These are phyloP conservation scores for Rugonectria rugulosa DNA, from an alignment of 2,329 filamentous ascomycete species.

Conservation along the genomic window DNA sequence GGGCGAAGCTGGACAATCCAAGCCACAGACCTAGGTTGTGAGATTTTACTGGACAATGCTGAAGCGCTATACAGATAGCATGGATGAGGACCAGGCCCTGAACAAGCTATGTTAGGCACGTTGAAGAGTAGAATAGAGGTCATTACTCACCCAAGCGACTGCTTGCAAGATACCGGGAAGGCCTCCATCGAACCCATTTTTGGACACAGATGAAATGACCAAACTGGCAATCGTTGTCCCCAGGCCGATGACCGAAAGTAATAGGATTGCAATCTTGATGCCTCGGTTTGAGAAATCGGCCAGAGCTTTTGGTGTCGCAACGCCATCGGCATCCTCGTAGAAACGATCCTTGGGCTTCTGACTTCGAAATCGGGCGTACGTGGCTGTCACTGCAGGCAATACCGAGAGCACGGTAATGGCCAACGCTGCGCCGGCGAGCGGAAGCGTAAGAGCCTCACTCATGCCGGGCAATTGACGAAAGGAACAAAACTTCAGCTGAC, in stretches of 20 bases:
- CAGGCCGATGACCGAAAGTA: constrained; percentile 60
- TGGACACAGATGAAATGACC: constrained; percentile 55
- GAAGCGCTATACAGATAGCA: constrained; percentile 54
- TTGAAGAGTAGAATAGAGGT: neutral
- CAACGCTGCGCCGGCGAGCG: neutral
- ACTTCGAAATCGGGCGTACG: constrained; percentile 37
- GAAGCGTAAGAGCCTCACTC: neutral
- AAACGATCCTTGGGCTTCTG: constrained; percentile 49
- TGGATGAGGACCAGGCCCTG: constrained; percentile 61
- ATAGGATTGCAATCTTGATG: constrained; percentile 61
- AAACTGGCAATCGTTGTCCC: constrained; percentile 62
- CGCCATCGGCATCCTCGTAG: constrained; percentile 75
- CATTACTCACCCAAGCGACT: constrained; percentile 68
- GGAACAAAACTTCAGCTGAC: too few species aligned
- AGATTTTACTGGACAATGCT: constrained; percentile 56
- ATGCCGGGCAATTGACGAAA: too few species aligned
- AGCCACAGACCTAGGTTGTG: constrained; percentile 61
- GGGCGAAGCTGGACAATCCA: constrained; percentile 54
- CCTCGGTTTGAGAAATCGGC: constrained; percentile 66
- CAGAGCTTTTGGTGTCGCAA: constrained; percentile 67
- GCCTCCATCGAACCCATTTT: too few species aligned
- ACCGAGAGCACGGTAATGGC: constrained; percentile 23
- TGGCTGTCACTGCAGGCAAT: neutral
- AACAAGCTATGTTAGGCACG: too few species aligned
- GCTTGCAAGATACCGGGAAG: too few species aligned